Evolutionary conservation across 106 monocot species (phyloP).

Genomic region (Alisma plantagoaquatica): DNA sequence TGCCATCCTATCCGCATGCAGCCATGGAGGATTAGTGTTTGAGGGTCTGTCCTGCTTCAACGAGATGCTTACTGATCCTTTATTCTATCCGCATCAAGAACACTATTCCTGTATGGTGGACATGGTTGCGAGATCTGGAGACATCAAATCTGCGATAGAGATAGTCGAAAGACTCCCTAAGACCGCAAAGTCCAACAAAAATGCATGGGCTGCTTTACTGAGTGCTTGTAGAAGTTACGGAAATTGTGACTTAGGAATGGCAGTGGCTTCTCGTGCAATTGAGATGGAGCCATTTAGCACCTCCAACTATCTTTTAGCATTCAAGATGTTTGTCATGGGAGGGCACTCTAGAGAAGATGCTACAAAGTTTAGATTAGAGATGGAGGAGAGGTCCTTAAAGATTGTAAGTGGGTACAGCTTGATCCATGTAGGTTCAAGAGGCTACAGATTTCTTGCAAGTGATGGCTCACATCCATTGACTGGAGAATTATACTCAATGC

Average conservation of each 20-base stretch:
- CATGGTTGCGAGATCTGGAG: conserved; percentile 78
- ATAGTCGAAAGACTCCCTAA: conserved; percentile 34
- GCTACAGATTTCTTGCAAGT: conserved; percentile 49
- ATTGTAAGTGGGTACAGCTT: conserved; percentile 53
- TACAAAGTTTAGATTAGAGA: conserved; percentile 35
- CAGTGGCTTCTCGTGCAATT: conserved; percentile 30
- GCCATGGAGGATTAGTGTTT: conserved; percentile 65
- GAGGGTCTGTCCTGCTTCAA: conserved; percentile 51
- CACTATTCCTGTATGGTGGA: conserved; percentile 77
- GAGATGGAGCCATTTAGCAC: conserved; percentile 57
- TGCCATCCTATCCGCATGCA: conserved; percentile 49
- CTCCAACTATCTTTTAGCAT: conserved; percentile 44
- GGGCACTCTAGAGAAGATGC: conserved; percentile 10
- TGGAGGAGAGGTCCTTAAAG: conserved; percentile 47
- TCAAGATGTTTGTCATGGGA: conserved; percentile 20
- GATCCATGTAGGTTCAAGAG: conserved; percentile 32
- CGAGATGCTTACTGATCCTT: conserved; percentile 20
- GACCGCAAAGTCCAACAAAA: conserved; percentile 19
- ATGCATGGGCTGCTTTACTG: conserved; percentile 72
- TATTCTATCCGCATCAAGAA: conserved; percentile 27
- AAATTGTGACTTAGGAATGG: conserved; percentile 25
- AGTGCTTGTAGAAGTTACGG: conserved; percentile 47
- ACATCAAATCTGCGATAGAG: conserved; percentile 29
- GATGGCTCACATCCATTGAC: conserved; percentile 46
- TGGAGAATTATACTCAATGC: conserved; percentile 47